Conservation (phyloP, 164 flowering plant genomes). For the Magnolia officinalis region DNA sequence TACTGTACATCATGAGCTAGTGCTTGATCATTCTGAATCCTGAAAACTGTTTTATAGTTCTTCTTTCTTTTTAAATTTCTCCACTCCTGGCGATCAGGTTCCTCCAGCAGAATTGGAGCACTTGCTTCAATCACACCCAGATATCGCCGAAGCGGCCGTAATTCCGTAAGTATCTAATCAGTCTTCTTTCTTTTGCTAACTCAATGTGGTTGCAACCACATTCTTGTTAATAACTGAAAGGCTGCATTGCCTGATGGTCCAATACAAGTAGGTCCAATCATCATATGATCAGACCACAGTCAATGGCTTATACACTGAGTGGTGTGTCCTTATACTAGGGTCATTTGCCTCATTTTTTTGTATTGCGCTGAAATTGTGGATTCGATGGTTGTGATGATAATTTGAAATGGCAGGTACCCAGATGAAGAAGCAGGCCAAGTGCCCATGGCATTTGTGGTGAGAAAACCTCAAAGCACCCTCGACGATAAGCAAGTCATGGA, state of each 20-base stretch:
- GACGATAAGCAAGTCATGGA: constrained; percentile 23
- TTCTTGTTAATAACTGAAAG: not conserved
- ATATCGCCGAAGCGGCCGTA: constrained; percentile 54
- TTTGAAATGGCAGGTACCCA: constrained; percentile 17
- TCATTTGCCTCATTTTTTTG: not conserved
- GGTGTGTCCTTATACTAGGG: not conserved
- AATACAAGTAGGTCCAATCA: too few relatives aligned
- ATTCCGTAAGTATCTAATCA: constrained; percentile 51
- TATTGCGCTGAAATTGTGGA: not conserved
- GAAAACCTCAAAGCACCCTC: constrained; percentile 22
- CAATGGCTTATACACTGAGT: not conserved
- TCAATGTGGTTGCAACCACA: not conserved
- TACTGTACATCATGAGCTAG: too few relatives aligned
- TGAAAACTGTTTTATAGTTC: not conserved
- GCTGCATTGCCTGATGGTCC: not conserved
- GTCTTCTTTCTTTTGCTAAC: not conserved
- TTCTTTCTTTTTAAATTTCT: not conserved
- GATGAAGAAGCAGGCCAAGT: constrained; percentile 39
- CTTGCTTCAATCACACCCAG: constrained; percentile 11
- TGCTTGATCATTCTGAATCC: too few relatives aligned
- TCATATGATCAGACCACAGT: too few relatives aligned
- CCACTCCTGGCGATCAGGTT: not conserved
- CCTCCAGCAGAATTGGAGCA: constrained; percentile 14
- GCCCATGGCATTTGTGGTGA: constrained; percentile 40
- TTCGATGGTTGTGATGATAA: not conserved